Conservation (phyloP, 1,284 basidiomycete species). For the Moesziomyces sp. region DNA sequence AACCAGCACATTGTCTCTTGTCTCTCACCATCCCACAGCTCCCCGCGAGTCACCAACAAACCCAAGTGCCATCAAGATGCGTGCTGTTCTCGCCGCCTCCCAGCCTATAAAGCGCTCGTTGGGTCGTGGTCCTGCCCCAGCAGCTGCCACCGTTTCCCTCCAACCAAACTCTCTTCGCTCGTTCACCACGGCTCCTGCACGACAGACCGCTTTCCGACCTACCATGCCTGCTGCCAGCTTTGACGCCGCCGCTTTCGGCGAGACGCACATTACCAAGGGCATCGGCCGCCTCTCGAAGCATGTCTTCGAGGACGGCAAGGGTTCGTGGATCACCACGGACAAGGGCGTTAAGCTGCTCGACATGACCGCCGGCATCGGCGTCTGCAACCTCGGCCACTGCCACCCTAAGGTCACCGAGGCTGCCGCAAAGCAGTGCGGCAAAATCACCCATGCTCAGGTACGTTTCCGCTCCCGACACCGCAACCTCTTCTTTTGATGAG, state of each 20-base stretch:
- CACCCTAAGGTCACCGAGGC: slow-evolving; percentile 63
- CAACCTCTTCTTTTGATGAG: not conserved
- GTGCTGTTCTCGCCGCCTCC: slow-evolving; percentile 17
- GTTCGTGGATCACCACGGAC: slow-evolving; percentile 58
- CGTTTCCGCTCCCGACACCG: not conserved
- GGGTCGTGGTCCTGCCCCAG: slow-evolving; percentile 4
- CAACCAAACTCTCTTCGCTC: not conserved
- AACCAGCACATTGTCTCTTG: too few species aligned
- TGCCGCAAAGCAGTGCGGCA: slow-evolving; percentile 60
- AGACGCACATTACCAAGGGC: slow-evolving; percentile 60
- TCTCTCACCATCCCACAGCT: too few species aligned
- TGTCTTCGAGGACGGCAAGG: slow-evolving; percentile 58
- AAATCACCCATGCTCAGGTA: slow-evolving; percentile 63
- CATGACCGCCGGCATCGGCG: slow-evolving; percentile 65
- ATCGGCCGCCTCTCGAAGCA: slow-evolving; percentile 61
- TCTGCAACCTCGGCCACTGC: slow-evolving; percentile 65
- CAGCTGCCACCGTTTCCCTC: not conserved
- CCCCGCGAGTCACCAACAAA: too few species aligned
- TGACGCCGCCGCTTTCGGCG: slow-evolving; percentile 56
- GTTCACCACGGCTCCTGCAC: slow-evolving; percentile 7
- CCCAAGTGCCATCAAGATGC: slow-evolving; percentile 6
- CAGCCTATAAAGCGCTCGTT: slow-evolving; percentile 31
- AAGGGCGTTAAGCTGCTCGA: slow-evolving; percentile 61
- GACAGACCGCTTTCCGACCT: slow-evolving; percentile 11
- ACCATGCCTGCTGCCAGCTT: slow-evolving; percentile 38